These are phyloP conservation scores for Aspergillus sp. DNA, from an alignment of 2,329 filamentous ascomycete species.

Conservation along the genomic window DNA sequence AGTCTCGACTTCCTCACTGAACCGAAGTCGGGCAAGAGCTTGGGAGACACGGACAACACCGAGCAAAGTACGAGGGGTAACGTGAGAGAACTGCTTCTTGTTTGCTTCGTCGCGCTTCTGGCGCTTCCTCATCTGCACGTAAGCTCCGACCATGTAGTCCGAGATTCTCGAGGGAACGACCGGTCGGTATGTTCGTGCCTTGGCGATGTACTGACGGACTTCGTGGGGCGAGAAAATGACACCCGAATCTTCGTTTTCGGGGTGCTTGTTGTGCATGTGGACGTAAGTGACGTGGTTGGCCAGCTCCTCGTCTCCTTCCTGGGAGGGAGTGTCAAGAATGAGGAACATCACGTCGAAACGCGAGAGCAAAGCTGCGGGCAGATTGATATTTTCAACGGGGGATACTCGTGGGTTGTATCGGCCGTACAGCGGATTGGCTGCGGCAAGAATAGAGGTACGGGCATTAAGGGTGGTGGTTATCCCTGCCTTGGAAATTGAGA, in stretches of 20 bases:
- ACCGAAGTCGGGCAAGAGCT: conserved; percentile 86
- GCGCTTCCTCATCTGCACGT: conserved; percentile 88
- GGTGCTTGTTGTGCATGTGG: conserved; percentile 94
- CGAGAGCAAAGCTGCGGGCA: conserved; percentile 92
- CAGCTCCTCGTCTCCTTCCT: conserved; percentile 87
- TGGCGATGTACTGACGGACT: conserved; percentile 92
- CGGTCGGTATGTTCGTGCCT: conserved; percentile 85
- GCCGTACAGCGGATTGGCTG: conserved; percentile 94
- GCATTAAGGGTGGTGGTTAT: conserved; percentile 97
- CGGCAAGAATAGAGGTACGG: conserved; percentile 90
- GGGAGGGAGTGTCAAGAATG: conserved; percentile 88
- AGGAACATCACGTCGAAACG: conserved; percentile 97
- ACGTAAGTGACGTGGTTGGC: conserved; percentile 95
- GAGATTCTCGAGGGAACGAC: conserved; percentile 80
- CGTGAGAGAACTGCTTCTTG: conserved; percentile 91
- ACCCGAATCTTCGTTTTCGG: conserved; percentile 65
- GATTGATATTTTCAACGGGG: conserved; percentile 97
- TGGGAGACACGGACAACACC: conserved; percentile 91
- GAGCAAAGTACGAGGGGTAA: conserved; percentile 87
- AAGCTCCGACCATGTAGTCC: conserved; percentile 96
- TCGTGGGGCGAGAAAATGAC: conserved; percentile 90
- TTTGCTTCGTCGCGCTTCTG: conserved; percentile 88
- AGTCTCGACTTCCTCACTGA: conserved; percentile 77
- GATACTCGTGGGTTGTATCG: conserved; percentile 97
- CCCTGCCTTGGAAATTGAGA: conserved; percentile 83